Evolutionary conservation across 2,329 filamentous ascomycete species (phyloP), one percentile per base, ranked within the genome.

Genomic region (Scorias spongiosa): DNA sequence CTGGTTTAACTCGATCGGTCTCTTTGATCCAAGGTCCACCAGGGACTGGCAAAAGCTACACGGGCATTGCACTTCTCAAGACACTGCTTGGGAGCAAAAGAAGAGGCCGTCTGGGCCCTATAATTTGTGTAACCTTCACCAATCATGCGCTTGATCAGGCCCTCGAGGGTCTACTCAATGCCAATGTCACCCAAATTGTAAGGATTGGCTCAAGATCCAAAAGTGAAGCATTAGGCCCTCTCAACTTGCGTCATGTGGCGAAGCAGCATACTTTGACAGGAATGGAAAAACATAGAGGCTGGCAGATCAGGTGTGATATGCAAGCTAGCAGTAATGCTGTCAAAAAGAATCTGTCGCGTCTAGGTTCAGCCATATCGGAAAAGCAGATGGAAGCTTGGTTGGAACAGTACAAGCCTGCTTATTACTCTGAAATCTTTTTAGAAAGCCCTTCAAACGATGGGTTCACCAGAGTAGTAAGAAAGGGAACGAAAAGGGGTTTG

Each of bases 1-100:
- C 42, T 29, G 32, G 29, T 20, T 17, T 28, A 32, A 39, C 14
- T 40, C 78, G 77, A 79, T 0, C 87, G 81, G 57, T 81, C 8
- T 71, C 75, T 1, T 63, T 83, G 4, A 79, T 83, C 10, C 79
- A 84, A 61, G 81, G 81, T 0, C 80, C 80, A 0, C 80, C 80
- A 0, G 80, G 81, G 0, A 84, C 80, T 0, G 83, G 83, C 1
- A 88, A 88, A 50, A 84, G 80, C 0, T 84, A 84, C 48, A 71
- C 84, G 2, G 83, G 82, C 0, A 76, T 80, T 0, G 61, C 81
- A 2, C 64, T 80, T 1, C 71, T 75, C 0, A 77, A 78, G 42
- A 57, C 67, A 0, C 54, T 87, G 0, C 60, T 76, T 15, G 56
- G 72, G 1, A 52, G 66, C 4, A 75, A 71, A 58, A 28, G 38